phyloP scores from a whole-genome alignment of 768 basidiomycete species.

The Suillus subaureus region DNA sequence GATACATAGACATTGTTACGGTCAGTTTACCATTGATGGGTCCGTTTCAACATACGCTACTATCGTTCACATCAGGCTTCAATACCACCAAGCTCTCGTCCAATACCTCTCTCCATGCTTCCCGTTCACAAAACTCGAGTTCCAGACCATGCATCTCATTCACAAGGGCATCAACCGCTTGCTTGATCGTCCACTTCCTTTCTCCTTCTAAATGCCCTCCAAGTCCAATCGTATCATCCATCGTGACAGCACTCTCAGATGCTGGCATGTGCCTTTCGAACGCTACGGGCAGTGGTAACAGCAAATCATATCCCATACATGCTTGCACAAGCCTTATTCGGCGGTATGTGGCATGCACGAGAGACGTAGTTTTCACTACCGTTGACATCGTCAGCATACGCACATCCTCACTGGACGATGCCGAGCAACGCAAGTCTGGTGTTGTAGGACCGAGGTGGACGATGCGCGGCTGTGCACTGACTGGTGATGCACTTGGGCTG shows the following conservation, averaged over 20 bases:
- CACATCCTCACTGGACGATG: slow-evolving; percentile 6
- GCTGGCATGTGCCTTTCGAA: slow-evolving; percentile 11
- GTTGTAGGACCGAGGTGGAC: slow-evolving; percentile 61
- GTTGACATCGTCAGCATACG: slow-evolving; percentile 34
- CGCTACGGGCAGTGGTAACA: slow-evolving; percentile 50
- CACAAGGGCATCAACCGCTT: slow-evolving; percentile 53
- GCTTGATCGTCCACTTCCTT: slow-evolving; percentile 53
- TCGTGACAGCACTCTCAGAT: neutral
- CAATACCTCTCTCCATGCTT: slow-evolving; percentile 26
- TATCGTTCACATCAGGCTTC: slow-evolving; percentile 7
- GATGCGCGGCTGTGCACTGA: slow-evolving; percentile 49
- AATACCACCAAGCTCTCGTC: slow-evolving; percentile 15
- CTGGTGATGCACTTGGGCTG: slow-evolving; percentile 39
- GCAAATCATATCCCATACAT: slow-evolving; percentile 60
- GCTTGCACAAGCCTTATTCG: slow-evolving; percentile 64
- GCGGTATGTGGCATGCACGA: slow-evolving; percentile 60
- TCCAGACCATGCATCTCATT: slow-evolving; percentile 59
- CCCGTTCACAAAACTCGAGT: slow-evolving; percentile 53
- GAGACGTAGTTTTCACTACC: slow-evolving; percentile 50
- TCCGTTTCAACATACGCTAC: neutral
- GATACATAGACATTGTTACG: neutral
- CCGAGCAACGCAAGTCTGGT: slow-evolving; percentile 16
- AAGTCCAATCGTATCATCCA: slow-evolving; percentile 15
- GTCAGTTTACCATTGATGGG: neutral
- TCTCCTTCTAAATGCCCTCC: slow-evolving; percentile 21